Evolutionary conservation across 306 rosid species (phyloP).

Genomic region (Myrica gale): DNA sequence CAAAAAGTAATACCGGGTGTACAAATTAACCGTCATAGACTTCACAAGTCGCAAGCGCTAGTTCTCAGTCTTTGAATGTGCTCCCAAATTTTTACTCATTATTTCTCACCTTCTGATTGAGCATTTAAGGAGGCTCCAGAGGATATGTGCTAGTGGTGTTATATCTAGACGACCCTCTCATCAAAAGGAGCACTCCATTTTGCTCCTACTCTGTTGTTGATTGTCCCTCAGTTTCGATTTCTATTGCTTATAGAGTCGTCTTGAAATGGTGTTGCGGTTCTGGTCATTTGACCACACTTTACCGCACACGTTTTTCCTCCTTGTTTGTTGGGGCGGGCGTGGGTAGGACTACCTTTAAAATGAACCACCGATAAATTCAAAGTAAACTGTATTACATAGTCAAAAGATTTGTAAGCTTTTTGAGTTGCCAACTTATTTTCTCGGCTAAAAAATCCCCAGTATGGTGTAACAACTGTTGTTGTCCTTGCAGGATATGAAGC

Average conservation of each 20-base stretch:
- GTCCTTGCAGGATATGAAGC: constrained; percentile 31
- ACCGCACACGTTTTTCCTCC: not conserved
- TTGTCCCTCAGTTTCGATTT: not conserved
- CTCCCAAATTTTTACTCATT: no score
- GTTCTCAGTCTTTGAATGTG: no score
- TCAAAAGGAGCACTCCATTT: not conserved
- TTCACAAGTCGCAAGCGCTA: no score
- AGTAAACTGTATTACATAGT: not conserved
- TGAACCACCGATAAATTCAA: not conserved
- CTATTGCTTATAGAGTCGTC: not conserved
- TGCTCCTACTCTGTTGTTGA: not conserved
- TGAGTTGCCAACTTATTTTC: not conserved
- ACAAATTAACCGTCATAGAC: no score
- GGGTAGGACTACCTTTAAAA: not conserved
- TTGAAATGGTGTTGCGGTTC: not conserved
- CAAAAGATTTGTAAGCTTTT: no score
- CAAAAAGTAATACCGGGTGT: not conserved
- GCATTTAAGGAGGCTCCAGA: no score
- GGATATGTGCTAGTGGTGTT: no score
- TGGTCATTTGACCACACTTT: no score
- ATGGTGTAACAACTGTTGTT: no score
- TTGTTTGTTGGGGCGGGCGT: not conserved
- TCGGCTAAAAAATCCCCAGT: not conserved
- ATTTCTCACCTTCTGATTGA: no score
- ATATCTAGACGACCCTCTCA: no score